Evolutionary conservation across 805 yeast species (phyloP).

Genomic region (Ogataea siamensis): DNA sequence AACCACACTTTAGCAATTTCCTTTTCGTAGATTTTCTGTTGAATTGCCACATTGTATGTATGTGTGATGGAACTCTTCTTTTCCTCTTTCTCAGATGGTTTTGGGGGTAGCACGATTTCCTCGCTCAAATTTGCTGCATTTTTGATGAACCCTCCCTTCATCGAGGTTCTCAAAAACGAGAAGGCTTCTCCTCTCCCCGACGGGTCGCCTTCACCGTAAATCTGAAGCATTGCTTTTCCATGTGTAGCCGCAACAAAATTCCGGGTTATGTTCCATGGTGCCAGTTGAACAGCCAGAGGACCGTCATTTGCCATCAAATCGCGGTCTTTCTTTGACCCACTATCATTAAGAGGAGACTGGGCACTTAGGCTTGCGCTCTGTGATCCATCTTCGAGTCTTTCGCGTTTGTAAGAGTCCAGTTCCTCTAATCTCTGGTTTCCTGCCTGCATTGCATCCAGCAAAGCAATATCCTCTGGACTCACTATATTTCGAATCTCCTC

Average conservation of each 20-base stretch:
- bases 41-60: constrained; percentile 76
- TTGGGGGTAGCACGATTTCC: constrained; percentile 20
- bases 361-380: constrained; percentile 1
- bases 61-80: constrained; percentile 53
- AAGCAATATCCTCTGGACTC: constrained; percentile 84
- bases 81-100: constrained; percentile 28
- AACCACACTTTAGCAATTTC: constrained; percentile 91
- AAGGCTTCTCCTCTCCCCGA: constrained; percentile 88
- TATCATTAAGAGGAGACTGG: constrained; percentile 7
- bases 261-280: constrained; percentile 93
- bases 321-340: constrained; percentile 22
- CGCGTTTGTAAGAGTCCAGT: constrained; percentile 51
- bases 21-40: constrained; percentile 88
- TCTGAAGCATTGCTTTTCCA: constrained; percentile 94
- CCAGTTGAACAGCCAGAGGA: constrained; percentile 76
- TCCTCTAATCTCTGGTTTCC: constrained; percentile 91
- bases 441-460: constrained; percentile 87
- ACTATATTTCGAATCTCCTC: constrained; percentile 80
- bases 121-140: constrained; percentile 20
- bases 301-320: constrained; percentile 46
- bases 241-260: constrained; percentile 93
- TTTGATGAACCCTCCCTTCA: constrained; percentile 82
- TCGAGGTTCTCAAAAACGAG: constrained; percentile 84
- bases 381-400: constrained; percentile 33
- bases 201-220: constrained; percentile 94